Base-by-base conservation (phyloP, 306 rosid genomes). In the Myrica gale region DNA sequence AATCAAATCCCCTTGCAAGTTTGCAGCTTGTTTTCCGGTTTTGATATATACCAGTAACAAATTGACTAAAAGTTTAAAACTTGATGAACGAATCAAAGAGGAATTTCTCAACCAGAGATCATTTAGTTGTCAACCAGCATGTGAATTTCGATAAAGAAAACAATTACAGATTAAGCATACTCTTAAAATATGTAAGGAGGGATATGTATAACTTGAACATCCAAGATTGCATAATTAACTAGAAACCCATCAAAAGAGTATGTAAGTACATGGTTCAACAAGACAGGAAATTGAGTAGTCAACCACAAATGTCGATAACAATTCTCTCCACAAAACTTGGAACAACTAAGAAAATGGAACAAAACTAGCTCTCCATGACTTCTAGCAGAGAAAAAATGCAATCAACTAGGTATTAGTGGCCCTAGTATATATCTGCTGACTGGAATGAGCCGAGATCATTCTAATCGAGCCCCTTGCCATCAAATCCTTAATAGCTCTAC, bases 401-500 rank as follows among this genome's bases (percentile, higher is more conserved):
- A 20, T 9, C 70, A 42, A 16, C 6, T 66, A 66, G 32, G 70
- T 66, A n/a, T 66, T 66, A 43, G 70, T 66, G 70, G 70, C 70
- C 70, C 70, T 66, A 17, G 70, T 66, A 17, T 66, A 66, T 23
- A 66, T 66, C 46, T 66, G 70, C 70, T 42, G 70, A 42, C 70
- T 66, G 70, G 70, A 43, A 43, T 66, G 70, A 66, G 70, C 9
- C 17, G 70, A 66, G 50, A 66, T 66, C 70, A 66, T 66, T 48
- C 70, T 66, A 9, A 66, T 66, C 0, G 70, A 9, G 9, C 70
- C 70, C 70, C 70, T 66, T 42, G 70, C 70, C 70, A 66, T 66
- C 50, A 66, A 66, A 66, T 66, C 70, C 70, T 66, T 66, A 41
- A 66, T 66, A 41, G 70, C 70, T 43, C 70, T 42, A 16, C 70